Evolutionary conservation across 202 grass and related monocot species (phyloP), one percentile per base, ranked within the genome.

Genomic region (Elaeis oleifera): DNA sequence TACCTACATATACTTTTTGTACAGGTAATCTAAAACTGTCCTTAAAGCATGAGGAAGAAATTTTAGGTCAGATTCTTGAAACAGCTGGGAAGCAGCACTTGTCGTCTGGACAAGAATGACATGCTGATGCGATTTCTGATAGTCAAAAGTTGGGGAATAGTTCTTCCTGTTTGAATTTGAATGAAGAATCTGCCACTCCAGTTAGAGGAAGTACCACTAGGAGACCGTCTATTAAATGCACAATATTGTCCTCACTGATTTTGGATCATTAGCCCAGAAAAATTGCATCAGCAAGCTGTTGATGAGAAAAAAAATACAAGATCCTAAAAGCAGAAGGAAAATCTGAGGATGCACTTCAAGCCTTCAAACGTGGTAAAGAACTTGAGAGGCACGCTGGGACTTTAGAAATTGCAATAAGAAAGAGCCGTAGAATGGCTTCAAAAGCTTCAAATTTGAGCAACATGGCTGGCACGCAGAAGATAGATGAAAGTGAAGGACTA

Each of bases 291-390:
- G 73, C 82, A 89, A 78, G 79, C 92, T 67, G 65, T 89, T 44
- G 92, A 89, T 65, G 92, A 96, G 54, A 96, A 96, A 90, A 81
- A 69, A 88, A 55, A 53, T 80, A 96, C 68, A 82, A 83, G 71
- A 70, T 71, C 29, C 60, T 89, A 5, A 96, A 89, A 75, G 86
- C 81, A 26, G 83, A 89, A 91, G 84, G 91, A 69, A 96, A 85
- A 70, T 74, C 91, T 67, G 87, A 88, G 58, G 78, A 91, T 77
- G 91, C 91, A 74, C 74, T 96, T 60, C 71, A 32, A 61, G 91
- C 91, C 31, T 96, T 91, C 76, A 96, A 96, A 59, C 80, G 59
- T 83, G 81, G 87, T 53, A 90, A 87, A 71, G 91, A 96, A 18
- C 79, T 96, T 29, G 87, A 90, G 73, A 91, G 76, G 75, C 91